These are phyloP conservation scores for Plectosphaerella plurivora DNA, from an alignment of 2,329 filamentous ascomycete genomes.

Conservation along the genomic window DNA sequence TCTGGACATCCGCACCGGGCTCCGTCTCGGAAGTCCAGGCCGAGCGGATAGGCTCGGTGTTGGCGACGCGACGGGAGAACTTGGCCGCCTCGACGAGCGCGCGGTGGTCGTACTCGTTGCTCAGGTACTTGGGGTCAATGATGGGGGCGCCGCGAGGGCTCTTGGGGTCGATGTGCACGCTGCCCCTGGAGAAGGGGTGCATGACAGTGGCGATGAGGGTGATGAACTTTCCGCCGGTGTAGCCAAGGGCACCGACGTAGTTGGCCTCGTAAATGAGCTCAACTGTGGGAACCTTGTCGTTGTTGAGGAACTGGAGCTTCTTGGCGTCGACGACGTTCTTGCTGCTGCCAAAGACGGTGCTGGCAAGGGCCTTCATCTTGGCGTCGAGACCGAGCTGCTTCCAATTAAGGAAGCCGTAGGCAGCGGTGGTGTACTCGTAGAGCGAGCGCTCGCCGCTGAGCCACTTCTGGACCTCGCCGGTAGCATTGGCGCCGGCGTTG, in stretches of 20 bases:
- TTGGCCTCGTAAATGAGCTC: conserved; percentile 24
- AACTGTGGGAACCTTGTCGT: conserved; percentile 20
- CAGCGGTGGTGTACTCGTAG: conserved; percentile 31
- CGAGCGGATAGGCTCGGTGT: conserved; percentile 4
- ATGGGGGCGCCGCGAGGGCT: conserved; percentile 20
- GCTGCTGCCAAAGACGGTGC: conserved; percentile 19
- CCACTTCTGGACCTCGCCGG: conserved; percentile 33
- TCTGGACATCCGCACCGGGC: conserved; percentile 5
- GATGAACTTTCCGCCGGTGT: conserved; percentile 18
- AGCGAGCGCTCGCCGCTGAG: conserved; percentile 21
- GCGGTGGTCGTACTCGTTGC: conserved; percentile 24
- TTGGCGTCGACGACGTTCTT: conserved; percentile 26
- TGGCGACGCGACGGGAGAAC: conserved; percentile 14
- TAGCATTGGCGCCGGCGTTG: conserved; percentile 20
- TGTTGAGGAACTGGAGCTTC: conserved; percentile 32
- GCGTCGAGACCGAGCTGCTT: conserved; percentile 18
- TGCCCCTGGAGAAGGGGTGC: conserved; percentile 16
- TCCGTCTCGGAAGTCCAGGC: conserved; percentile 7
- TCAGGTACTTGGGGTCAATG: conserved; percentile 19
- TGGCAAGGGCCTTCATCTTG: conserved; percentile 23
- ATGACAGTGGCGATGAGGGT: conserved; percentile 9
- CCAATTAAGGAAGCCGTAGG: conserved; percentile 37
- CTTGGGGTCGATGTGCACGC: conserved; percentile 19
- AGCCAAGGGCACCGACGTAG: conserved; percentile 22
- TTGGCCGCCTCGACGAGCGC: conserved; percentile 21